phyloP scores from a whole-genome alignment of 208 protist species.

The Zelonia costaricensis region DNA sequence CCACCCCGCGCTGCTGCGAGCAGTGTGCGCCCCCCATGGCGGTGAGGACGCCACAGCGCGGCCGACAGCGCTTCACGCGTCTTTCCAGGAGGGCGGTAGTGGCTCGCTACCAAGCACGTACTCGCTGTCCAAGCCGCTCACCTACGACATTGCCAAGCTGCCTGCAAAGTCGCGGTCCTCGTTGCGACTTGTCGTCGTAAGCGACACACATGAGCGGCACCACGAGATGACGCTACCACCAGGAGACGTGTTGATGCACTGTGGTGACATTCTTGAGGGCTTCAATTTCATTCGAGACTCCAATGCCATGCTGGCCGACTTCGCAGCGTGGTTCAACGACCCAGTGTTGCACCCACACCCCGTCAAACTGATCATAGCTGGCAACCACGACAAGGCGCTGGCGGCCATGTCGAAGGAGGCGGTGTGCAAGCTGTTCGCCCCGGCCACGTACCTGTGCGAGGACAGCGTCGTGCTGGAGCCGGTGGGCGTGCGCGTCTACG shows the following conservation, averaged over 20 bases:
- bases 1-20: conserved; percentile 1
- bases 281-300: conserved; percentile 23
- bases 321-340: conserved; percentile 63
- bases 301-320: conserved; percentile 38
- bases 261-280: conserved; percentile 63
- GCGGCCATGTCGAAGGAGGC: conserved; percentile 21
- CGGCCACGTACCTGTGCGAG: conserved; percentile 58
- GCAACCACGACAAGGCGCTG: conserved; percentile 79
- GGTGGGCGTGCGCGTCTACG: conserved; percentile 52
- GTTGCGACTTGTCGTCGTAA: conserved; percentile 65
- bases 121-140: conserved; percentile 20
- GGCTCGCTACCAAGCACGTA: conserved; percentile 10
- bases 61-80: not conserved
- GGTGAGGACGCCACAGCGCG: too few species aligned
- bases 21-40: not conserved
- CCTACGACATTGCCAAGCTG: conserved; percentile 11
- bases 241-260: conserved; percentile 73
- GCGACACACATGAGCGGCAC: conserved; percentile 74
- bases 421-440: conserved; percentile 36
- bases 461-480: conserved; percentile 52
- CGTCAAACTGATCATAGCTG: conserved; percentile 84
- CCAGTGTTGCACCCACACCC: conserved; percentile 56
- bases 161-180: conserved; percentile 29
- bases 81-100: not conserved
- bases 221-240: conserved; percentile 43